Evolutionary conservation across 768 basidiomycete genomes (phyloP).

Genomic region (Nidularia sp.): DNA sequence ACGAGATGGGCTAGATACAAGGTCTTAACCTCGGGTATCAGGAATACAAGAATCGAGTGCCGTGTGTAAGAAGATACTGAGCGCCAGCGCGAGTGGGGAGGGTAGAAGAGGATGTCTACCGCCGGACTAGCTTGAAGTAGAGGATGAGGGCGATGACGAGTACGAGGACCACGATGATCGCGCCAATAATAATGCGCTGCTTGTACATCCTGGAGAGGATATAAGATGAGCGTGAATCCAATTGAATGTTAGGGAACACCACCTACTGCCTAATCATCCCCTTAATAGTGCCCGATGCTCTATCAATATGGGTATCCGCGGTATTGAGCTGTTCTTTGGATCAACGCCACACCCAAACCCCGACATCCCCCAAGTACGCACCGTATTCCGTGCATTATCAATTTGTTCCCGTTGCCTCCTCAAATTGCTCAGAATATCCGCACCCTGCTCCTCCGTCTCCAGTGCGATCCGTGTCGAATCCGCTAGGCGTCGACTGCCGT

Average conservation of each 20-base stretch:
- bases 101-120: background rate
- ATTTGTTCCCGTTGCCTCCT: constrained; percentile 87
- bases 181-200: constrained; percentile 75
- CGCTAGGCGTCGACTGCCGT: constrained; percentile 68
- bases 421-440: constrained; percentile 80
- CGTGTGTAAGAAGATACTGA: too few relatives aligned
- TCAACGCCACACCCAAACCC: too few relatives aligned
- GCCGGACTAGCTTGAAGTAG: constrained; percentile 47
- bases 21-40: too few relatives aligned
- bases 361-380: constrained; percentile 25
- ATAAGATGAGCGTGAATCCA: background rate
- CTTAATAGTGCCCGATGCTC: constrained; percentile 85
- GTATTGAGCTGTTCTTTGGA: constrained; percentile 51
- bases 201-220: constrained; percentile 73
- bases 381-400: constrained; percentile 81
- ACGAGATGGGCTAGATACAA: too few relatives aligned
- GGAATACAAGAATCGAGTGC: too few relatives aligned
- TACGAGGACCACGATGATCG: constrained; percentile 75
- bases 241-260: background rate
- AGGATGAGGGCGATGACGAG: constrained; percentile 70
- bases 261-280: constrained; percentile 89
- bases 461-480: constrained; percentile 86
- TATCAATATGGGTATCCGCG: constrained; percentile 81
- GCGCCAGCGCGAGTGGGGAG: too few relatives aligned
- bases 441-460: constrained; percentile 88